Conservation (phyloP, 192 early-diverging fungal species). For the Backusella macrospora region DNA sequence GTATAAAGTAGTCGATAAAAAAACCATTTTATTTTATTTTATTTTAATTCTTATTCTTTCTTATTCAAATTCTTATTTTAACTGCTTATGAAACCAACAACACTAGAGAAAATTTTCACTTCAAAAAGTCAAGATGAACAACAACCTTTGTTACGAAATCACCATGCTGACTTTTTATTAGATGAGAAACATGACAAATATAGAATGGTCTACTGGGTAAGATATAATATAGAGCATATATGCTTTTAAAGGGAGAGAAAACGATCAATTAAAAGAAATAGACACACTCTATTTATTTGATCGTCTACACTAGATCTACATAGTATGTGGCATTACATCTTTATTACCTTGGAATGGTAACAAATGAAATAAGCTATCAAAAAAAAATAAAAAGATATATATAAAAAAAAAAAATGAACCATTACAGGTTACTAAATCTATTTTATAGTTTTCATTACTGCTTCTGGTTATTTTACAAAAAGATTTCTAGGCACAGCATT, state of each 20-base stretch:
- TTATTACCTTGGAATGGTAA: constrained; percentile 80
- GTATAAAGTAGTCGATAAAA: too few species aligned
- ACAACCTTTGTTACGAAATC: not conserved
- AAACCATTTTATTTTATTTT: not conserved
- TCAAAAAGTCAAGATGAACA: not conserved
- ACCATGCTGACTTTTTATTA: not conserved
- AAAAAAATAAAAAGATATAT: not conserved
- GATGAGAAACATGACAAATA: constrained; percentile 21
- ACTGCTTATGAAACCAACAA: not conserved
- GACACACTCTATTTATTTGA: not conserved
- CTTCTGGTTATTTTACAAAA: constrained; percentile 70
- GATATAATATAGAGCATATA: too few species aligned
- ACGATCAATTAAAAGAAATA: not conserved
- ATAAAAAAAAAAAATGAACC: not conserved
- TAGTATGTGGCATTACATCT: constrained; percentile 73
- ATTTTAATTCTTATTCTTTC: not conserved
- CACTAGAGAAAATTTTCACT: not conserved
- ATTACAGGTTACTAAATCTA: too few species aligned
- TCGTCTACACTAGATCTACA: constrained; percentile 54
- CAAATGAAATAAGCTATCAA: too few species aligned
- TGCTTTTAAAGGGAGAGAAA: too few species aligned
- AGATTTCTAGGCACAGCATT: constrained; percentile 63
- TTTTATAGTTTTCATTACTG: constrained; percentile 71
- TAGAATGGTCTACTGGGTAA: constrained; percentile 23
- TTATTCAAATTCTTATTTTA: not conserved